Conservation (phyloP, 805 yeast species). For the Teunomyces gatunensis region DNA sequence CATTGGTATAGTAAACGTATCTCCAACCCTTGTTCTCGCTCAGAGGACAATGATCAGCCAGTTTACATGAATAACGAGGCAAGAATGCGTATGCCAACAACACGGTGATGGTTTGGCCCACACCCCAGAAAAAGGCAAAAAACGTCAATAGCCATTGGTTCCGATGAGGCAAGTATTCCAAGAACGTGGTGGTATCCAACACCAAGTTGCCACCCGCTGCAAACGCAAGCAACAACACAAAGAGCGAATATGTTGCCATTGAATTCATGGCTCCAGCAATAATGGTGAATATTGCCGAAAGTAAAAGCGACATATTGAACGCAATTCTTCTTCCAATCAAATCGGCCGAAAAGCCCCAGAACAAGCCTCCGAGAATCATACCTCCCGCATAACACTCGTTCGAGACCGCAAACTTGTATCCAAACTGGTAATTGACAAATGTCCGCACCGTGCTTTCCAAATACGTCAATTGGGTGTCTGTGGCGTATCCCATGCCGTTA, state of each 20-base stretch:
- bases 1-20: conserved; percentile 47
- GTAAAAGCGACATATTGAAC: conserved; percentile 38
- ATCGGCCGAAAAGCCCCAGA: conserved; percentile 54
- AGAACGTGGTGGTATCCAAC: conserved; percentile 50
- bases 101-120: conserved; percentile 56
- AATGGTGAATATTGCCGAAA: conserved; percentile 51
- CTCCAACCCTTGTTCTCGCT: conserved; percentile 59
- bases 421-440: conserved; percentile 48
- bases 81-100: conserved; percentile 56
- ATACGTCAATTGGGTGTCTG: conserved; percentile 48
- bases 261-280: conserved; percentile 51
- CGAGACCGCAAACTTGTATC: conserved; percentile 41
- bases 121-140: conserved; percentile 34
- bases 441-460: conserved; percentile 46
- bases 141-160: conserved; percentile 52
- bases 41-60: conserved; percentile 43
- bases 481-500: conserved; percentile 38
- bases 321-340: conserved; percentile 19
- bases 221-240: conserved; percentile 43
- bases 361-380: conserved; percentile 49
- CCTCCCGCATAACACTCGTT: conserved; percentile 38
- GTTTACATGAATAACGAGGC: conserved; percentile 46
- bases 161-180: conserved; percentile 52
- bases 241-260: conserved; percentile 49
- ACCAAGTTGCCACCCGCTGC: conserved; percentile 60